A percentile compares a stretch with the other conserved stretches of the same genome.
Conservation (phyloP, 768 basidiomycete species). For the Macrolepiota fuliginosa region DNA sequence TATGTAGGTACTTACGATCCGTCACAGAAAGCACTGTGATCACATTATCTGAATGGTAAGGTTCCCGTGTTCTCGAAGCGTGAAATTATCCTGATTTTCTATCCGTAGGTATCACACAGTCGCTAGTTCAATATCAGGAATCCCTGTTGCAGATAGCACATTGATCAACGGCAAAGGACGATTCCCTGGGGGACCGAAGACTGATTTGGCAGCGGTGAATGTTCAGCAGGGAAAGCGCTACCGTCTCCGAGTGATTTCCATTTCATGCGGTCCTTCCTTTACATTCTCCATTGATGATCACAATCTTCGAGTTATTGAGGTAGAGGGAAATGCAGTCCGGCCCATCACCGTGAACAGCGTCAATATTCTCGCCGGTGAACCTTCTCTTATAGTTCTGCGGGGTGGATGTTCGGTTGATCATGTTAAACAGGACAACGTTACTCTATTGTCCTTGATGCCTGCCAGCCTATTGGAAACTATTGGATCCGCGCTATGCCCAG, state of each 20-base stretch:
- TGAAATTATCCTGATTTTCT: background rate
- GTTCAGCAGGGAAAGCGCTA: slow-evolving; percentile 42
- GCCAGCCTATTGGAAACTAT: slow-evolving; percentile 45
- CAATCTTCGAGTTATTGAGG: slow-evolving; percentile 35
- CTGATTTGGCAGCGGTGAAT: slow-evolving; percentile 40
- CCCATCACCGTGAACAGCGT: slow-evolving; percentile 35
- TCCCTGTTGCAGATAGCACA: slow-evolving; percentile 33
- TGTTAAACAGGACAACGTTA: slow-evolving; percentile 27
- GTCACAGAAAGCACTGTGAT: slow-evolving; percentile 40
- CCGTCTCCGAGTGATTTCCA: slow-evolving; percentile 51
- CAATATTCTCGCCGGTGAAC: slow-evolving; percentile 39
- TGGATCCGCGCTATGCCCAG: slow-evolving; percentile 47
- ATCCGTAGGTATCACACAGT: slow-evolving; percentile 26
- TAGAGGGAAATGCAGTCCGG: slow-evolving; percentile 30
- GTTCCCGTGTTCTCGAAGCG: slow-evolving; percentile 14
- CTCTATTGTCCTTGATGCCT: slow-evolving; percentile 40
- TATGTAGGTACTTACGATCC: background rate
- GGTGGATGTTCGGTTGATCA: slow-evolving; percentile 35
- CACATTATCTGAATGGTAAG: slow-evolving; percentile 38
- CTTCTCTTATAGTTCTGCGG: slow-evolving; percentile 24
- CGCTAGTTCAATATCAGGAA: slow-evolving; percentile 29
- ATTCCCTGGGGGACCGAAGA: slow-evolving; percentile 36
- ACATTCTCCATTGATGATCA: slow-evolving; percentile 45
- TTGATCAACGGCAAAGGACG: slow-evolving; percentile 57
- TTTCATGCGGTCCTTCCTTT: slow-evolving; percentile 47